A percentile compares a stretch with the other conserved stretches of the same genome.
Evolutionary conservation across 2,329 filamentous ascomycete genomes (phyloP).

Genomic region (Pseudogymnoascus sp.): DNA sequence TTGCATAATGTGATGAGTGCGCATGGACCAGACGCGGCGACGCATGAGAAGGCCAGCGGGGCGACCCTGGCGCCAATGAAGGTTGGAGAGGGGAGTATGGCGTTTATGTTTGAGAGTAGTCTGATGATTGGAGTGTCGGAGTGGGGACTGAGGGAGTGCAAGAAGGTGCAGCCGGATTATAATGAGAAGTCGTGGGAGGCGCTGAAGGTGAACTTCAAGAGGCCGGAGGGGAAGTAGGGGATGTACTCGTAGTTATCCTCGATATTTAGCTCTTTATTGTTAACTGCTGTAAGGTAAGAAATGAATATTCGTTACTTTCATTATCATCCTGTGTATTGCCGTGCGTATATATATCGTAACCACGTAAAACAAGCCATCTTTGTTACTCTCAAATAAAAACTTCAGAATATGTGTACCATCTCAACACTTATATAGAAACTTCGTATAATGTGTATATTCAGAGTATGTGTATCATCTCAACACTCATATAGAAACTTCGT

Average conservation of each 20-base stretch:
- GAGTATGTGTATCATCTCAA: not conserved
- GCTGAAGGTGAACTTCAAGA: constrained; percentile 41
- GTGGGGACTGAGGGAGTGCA: constrained; percentile 60
- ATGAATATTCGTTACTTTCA: not conserved
- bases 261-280: not conserved
- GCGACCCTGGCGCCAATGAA: constrained; percentile 46
- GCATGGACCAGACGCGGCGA: constrained; percentile 49
- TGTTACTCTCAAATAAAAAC: not conserved
- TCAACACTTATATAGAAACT: too few relatives aligned
- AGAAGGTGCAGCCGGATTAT: constrained; percentile 60
- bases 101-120: constrained; percentile 57
- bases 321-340: not conserved
- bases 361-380: not conserved
- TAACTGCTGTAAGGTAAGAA: not conserved
- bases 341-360: not conserved
- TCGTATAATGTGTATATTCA: not conserved
- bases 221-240: constrained; percentile 18
- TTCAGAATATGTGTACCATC: not conserved
- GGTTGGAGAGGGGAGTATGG: constrained; percentile 50
- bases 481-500: too few relatives aligned
- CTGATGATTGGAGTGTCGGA: constrained; percentile 65
- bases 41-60: constrained; percentile 46
- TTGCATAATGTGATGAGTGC: constrained; percentile 56
- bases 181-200: constrained; percentile 60
- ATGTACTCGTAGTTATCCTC: not conserved